A percentile compares a stretch with the other conserved stretches of the same genome.
These are phyloP conservation scores for Venturia asperata DNA, from an alignment of 2,329 filamentous ascomycete genomes.

Conservation along the genomic window DNA sequence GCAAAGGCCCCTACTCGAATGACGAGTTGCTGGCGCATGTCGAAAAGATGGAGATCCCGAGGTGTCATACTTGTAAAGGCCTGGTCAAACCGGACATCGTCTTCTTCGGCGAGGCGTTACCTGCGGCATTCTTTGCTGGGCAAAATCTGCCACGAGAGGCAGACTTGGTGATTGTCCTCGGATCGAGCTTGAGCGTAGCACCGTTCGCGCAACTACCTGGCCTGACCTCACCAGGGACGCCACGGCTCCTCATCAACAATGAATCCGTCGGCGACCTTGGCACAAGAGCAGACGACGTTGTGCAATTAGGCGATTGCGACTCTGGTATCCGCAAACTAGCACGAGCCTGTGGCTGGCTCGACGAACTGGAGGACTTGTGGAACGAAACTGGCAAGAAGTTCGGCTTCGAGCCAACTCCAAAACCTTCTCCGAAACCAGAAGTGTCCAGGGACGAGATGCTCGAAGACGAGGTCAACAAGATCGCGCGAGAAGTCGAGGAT, in stretches of 20 bases:
- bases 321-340: slow-evolving; percentile 71
- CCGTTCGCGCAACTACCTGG: slow-evolving; percentile 79
- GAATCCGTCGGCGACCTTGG: slow-evolving; percentile 77
- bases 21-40: slow-evolving; percentile 68
- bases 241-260: slow-evolving; percentile 80
- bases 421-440: slow-evolving; percentile 29
- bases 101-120: slow-evolving; percentile 78
- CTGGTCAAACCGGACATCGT: slow-evolving; percentile 92
- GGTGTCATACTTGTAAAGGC: slow-evolving; percentile 63
- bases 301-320: slow-evolving; percentile 78
- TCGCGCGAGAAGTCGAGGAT: slow-evolving; percentile 52
- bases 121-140: slow-evolving; percentile 56
- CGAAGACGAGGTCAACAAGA: slow-evolving; percentile 50
- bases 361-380: slow-evolving; percentile 77
- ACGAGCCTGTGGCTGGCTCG: slow-evolving; percentile 71
- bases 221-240: slow-evolving; percentile 53
- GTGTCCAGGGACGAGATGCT: slow-evolving; percentile 49
- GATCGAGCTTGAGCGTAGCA: slow-evolving; percentile 79
- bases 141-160: slow-evolving; percentile 51
- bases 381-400: slow-evolving; percentile 54
- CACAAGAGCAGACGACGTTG: slow-evolving; percentile 70
- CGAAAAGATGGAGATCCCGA: slow-evolving; percentile 59
- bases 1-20: slow-evolving; percentile 63
- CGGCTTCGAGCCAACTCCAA: slow-evolving; percentile 43
- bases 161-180: slow-evolving; percentile 77